These are phyloP conservation scores for Poa annua DNA, from an alignment of 176 grass and related monocot genomes.

Conservation along the genomic window DNA sequence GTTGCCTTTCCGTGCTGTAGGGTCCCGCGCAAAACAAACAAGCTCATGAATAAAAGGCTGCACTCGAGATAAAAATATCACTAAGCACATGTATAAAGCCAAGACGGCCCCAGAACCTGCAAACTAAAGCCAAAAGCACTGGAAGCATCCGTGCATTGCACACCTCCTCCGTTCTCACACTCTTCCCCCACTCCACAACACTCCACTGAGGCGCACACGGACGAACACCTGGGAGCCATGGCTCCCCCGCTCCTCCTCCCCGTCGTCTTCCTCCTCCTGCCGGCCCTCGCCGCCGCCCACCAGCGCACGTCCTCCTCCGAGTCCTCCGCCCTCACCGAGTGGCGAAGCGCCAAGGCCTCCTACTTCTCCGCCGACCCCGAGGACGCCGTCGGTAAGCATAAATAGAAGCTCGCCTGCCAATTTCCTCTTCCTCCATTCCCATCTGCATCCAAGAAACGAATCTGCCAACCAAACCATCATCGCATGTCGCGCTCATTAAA, in stretches of 20 bases:
- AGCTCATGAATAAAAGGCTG: too few relatives aligned
- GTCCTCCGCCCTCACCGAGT: constrained; percentile 80
- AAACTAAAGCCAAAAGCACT: constrained; percentile 13
- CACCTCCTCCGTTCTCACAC: constrained; percentile 13
- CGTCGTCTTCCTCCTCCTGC: constrained; percentile 44
- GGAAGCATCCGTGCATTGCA: not conserved
- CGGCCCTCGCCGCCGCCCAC: constrained; percentile 53
- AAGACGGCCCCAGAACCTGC: constrained; percentile 35
- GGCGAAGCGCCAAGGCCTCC: constrained; percentile 91
- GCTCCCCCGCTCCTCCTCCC: constrained; percentile 36
- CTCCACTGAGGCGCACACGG: constrained; percentile 30
- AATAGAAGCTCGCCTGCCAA: not conserved
- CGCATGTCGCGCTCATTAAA: not conserved
- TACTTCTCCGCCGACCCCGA: constrained; percentile 92
- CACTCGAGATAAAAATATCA: too few relatives aligned
- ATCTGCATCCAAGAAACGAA: not conserved
- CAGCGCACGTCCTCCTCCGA: constrained; percentile 54
- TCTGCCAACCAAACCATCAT: constrained; percentile 18
- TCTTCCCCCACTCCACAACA: not conserved
- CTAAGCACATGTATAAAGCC: constrained; percentile 34
- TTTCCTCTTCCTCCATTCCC: not conserved
- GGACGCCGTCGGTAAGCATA: constrained; percentile 78
- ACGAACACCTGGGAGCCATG: constrained; percentile 48
- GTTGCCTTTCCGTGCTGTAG: too few relatives aligned
- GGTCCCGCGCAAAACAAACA: too few relatives aligned